Base-by-base conservation (phyloP, 139 green algal genomes). In the Spirogloea muscicola region DNA sequence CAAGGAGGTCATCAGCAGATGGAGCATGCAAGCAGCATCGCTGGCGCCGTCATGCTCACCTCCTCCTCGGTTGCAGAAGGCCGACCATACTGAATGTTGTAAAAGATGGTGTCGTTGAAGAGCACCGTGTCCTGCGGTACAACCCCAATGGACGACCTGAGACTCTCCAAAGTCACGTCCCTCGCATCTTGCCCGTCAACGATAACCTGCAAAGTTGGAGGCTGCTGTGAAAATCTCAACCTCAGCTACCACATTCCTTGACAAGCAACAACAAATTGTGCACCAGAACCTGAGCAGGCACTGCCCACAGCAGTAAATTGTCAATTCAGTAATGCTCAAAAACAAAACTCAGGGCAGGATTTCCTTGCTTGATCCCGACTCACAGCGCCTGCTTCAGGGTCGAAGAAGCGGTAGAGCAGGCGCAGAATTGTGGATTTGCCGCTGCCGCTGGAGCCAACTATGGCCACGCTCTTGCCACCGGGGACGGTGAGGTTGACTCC, bases 101-200 rank as follows among this genome's bases (percentile, higher is more conserved):
- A 91, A 34, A 85, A 49, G n/a, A 96, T 87, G 38, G 84, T 93
- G 77, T 96, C 89, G 80, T 96, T 96, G 82, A 96, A 96, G 60
- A 96, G 80, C 6, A 96, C 72, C 1, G 43, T 70, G 49, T 75
- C 74, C 52, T 83, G 83, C 5, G 90, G 94, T 18, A 98, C 93
- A 16, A 98, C 91, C 0, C 89, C 94, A 25, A 96, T 86, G 4
- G 86, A 84, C 0, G 49, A 40, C 0, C 93, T 64, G 49, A 87
- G 40, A 43, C 52, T 76, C 16, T 39, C 59, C 27, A 84, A 40
- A 1, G 46, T 67, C 37, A 86, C 48, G 7, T 55, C 3, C 1
- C 69, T 43, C 21, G 80, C 40, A 60, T 87, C 79, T 38, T 80
- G 61, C 0, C 77, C 80, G 38, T 79, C 58, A 13, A 86, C 31